Percentiles rank a stretch among this genome's conserved stretches.
phyloP scores from a whole-genome alignment of 257 asterid genomes.

The Anisodus acutangulus region DNA sequence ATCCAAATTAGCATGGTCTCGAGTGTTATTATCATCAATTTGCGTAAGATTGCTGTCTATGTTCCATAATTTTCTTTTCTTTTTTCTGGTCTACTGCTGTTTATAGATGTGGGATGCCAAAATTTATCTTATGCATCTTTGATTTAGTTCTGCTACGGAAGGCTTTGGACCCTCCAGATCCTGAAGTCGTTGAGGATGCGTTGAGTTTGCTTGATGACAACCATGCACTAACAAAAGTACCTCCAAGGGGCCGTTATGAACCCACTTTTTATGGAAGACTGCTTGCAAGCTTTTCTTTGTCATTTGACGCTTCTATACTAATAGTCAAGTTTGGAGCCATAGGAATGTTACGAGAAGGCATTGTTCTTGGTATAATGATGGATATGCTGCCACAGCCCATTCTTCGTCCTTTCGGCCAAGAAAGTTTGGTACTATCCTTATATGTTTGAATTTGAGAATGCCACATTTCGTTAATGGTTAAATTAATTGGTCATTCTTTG shows the following conservation, averaged over 20 bases:
- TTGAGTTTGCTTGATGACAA: constrained; percentile 66
- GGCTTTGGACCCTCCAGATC: constrained; percentile 91
- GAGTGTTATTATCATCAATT: constrained; percentile 19
- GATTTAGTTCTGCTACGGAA: constrained; percentile 75
- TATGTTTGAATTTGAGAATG: constrained; percentile 25
- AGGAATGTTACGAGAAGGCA: constrained; percentile 94
- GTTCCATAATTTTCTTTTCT: constrained; percentile 22
- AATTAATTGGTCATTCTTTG: background rate
- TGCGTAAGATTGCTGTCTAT: constrained; percentile 28
- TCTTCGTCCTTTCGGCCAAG: constrained; percentile 83
- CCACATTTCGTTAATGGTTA: background rate
- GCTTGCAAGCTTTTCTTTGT: constrained; percentile 77
- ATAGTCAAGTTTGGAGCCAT: constrained; percentile 79
- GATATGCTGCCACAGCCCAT: constrained; percentile 88
- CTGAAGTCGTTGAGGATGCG: constrained; percentile 74
- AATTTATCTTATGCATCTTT: constrained; percentile 36
- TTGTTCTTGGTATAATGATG: constrained; percentile 85
- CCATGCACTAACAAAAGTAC: constrained; percentile 64
- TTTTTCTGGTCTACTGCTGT: background rate
- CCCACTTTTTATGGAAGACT: constrained; percentile 89
- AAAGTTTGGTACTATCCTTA: constrained; percentile 56
- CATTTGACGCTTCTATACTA: constrained; percentile 86
- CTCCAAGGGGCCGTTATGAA: constrained; percentile 70
- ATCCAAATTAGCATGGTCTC: background rate
- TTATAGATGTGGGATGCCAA: background rate